Percentiles rank a stretch among this genome's conserved stretches.
Conservation (phyloP, 2,329 filamentous ascomycete species). For the Xylaria arbuscula region DNA sequence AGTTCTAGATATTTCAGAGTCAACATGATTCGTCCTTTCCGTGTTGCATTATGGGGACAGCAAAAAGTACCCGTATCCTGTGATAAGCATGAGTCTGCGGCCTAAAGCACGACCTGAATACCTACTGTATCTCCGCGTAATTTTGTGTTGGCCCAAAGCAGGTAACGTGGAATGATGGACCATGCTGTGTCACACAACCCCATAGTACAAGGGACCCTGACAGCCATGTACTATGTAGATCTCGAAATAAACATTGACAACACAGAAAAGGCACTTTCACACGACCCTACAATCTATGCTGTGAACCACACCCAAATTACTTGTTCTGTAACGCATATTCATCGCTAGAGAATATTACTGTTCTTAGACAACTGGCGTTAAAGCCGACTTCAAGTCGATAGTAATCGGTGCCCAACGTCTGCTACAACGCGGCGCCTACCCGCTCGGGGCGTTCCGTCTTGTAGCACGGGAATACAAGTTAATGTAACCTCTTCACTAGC, state of each 20-base stretch:
- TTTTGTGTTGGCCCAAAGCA: background rate
- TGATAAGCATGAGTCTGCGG: background rate
- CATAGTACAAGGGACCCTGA: conserved; percentile 4
- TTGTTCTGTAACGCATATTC: background rate
- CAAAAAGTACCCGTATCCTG: no score
- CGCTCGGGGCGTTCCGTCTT: conserved; percentile 3
- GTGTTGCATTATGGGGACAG: no score
- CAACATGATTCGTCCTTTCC: no score
- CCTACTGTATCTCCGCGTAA: no score
- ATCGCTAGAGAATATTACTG: conserved; percentile 3
- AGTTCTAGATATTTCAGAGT: no score
- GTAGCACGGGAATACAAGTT: background rate
- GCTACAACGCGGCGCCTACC: background rate
- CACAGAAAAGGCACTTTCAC: conserved; percentile 6
- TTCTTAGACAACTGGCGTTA: conserved; percentile 3
- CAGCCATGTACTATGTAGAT: conserved; percentile 1
- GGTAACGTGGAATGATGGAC: background rate
- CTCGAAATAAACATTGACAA: conserved; percentile 14
- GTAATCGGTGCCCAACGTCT: background rate
- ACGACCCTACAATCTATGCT: conserved; percentile 12
- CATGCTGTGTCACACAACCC: conserved; percentile 2
- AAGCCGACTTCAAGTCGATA: background rate
- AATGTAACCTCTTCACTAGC: background rate
- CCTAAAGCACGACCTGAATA: background rate
- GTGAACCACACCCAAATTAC: background rate